Evolutionary conservation across 148 eudicot species (phyloP).

Genomic region (Nepenthes mirabilis): DNA sequence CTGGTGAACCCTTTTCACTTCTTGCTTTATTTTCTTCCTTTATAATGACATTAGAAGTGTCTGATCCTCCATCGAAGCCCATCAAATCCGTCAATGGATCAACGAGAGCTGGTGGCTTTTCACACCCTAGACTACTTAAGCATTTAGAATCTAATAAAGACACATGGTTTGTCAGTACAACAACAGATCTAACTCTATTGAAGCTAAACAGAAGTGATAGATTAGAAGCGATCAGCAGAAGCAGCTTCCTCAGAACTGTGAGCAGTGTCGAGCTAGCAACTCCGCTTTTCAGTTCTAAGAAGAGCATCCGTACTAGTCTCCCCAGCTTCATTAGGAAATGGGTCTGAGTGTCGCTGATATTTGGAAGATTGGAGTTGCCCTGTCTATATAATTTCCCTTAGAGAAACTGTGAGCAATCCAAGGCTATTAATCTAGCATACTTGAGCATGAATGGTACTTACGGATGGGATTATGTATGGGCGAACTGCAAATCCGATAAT

Average conservation of each 20-base stretch:
- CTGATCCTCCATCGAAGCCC: conserved; percentile 18
- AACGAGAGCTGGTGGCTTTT: conserved; percentile 14
- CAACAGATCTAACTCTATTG: conserved; percentile 11
- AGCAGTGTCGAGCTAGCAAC: conserved; percentile 36
- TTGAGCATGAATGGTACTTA: conserved; percentile 22
- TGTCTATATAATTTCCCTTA: conserved; percentile 51
- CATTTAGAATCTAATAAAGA: conserved; percentile 45
- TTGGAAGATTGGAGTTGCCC: conserved; percentile 27
- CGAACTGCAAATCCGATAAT: conserved; percentile 44
- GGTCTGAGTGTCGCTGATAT: conserved; percentile 48
- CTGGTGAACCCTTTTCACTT: no score
- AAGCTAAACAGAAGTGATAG: conserved; percentile 37
- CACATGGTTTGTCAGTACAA: conserved; percentile 12
- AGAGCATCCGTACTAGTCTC: conserved; percentile 42
- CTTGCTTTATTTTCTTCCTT: no score
- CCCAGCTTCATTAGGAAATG: conserved; percentile 53
- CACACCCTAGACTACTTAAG: conserved; percentile 7
- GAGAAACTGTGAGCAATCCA: conserved; percentile 8
- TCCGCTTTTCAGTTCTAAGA: conserved; percentile 68
- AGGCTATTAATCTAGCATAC: neutral
- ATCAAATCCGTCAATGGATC: conserved; percentile 42
- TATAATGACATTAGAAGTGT: neutral
- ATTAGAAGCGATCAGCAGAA: conserved; percentile 23
- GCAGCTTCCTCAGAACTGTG: conserved; percentile 11
- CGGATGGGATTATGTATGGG: conserved; percentile 41